Conservation (phyloP, 768 basidiomycete genomes). For the Termitomyces bulborhizus region DNA sequence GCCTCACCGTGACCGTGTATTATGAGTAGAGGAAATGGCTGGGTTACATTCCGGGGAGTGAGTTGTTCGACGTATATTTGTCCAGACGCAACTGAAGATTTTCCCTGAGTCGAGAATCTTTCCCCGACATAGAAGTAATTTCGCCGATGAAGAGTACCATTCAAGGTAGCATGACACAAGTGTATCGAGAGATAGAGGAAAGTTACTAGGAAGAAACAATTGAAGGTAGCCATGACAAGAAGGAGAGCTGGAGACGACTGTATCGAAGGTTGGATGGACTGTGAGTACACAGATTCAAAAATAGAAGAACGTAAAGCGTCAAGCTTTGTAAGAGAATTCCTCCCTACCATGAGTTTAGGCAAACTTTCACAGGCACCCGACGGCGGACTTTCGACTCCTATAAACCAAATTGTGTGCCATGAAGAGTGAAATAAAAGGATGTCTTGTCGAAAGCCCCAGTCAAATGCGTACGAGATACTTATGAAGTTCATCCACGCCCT, state of each 20-base stretch:
- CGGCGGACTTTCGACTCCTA: not conserved
- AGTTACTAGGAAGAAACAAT: not conserved
- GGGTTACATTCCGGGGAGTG: conserved; percentile 31
- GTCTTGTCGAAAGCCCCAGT: not conserved
- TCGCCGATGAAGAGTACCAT: conserved; percentile 35
- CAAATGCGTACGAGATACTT: too few species aligned
- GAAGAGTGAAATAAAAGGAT: not conserved
- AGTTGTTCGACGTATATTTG: conserved; percentile 52
- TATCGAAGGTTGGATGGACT: not conserved
- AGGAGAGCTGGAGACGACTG: not conserved
- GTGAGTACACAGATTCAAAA: not conserved
- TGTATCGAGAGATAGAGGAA: not conserved
- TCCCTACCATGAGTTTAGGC: not conserved
- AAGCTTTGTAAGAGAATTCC: not conserved
- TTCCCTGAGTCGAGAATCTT: conserved; percentile 26
- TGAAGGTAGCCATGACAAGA: not conserved
- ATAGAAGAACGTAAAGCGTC: not conserved
- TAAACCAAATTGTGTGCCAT: not conserved
- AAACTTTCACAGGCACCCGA: not conserved
- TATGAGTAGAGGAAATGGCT: conserved; percentile 36
- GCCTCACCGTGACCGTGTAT: conserved; percentile 39
- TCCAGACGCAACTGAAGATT: conserved; percentile 31
- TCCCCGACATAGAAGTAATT: conserved; percentile 45
- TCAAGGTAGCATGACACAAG: not conserved
- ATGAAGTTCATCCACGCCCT: too few species aligned